These are phyloP conservation scores for Phanerodontia chrysosporium DNA, from an alignment of 768 basidiomycete genomes.

Conservation along the genomic window DNA sequence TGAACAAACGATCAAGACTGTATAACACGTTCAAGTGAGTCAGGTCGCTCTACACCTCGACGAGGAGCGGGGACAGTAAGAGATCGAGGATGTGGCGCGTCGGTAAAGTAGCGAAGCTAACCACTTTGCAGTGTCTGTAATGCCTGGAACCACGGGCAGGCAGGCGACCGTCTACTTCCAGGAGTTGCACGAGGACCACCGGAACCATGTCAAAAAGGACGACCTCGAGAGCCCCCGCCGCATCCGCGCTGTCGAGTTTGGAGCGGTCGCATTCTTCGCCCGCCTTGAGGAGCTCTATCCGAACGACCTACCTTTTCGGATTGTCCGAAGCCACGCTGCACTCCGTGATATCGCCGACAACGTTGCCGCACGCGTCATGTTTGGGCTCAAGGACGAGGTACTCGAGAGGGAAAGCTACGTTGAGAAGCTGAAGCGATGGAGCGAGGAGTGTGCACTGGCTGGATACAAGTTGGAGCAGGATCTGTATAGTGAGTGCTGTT, in stretches of 20 bases:
- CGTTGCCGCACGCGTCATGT: constrained; percentile 66
- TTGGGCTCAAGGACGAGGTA: constrained; percentile 38
- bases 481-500: constrained; percentile 60
- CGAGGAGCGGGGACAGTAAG: no score
- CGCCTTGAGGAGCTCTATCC: constrained; percentile 45
- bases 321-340: constrained; percentile 50
- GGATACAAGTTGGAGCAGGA: constrained; percentile 63
- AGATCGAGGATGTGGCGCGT: neutral
- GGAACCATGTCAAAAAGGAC: constrained; percentile 64
- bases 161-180: constrained; percentile 43
- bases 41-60: no score
- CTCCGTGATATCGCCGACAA: constrained; percentile 48
- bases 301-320: constrained; percentile 28
- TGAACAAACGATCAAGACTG: neutral
- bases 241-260: constrained; percentile 75
- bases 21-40: neutral
- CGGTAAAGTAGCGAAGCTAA: no score
- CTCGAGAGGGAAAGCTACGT: constrained; percentile 41
- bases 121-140: neutral
- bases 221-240: constrained; percentile 88
- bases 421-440: constrained; percentile 47
- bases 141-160: neutral
- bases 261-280: constrained; percentile 75
- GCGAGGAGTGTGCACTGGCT: constrained; percentile 77
- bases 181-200: constrained; percentile 67